These are phyloP conservation scores for Aspergillus ellipticus DNA, from an alignment of 495 filamentous ascomycete species.

Conservation along the genomic window DNA sequence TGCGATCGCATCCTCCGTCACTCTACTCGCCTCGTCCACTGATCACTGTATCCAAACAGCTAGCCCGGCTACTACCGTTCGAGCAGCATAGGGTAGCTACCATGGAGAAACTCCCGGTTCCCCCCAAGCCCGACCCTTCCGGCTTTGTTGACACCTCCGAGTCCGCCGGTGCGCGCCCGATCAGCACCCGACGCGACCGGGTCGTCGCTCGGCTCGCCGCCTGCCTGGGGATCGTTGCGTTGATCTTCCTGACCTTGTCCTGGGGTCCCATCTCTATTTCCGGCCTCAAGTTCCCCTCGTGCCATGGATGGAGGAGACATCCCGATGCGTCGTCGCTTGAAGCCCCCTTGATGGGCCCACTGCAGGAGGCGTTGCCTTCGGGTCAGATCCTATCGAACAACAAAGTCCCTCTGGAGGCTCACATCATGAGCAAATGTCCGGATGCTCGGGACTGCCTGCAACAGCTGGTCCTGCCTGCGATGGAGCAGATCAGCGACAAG, in stretches of 20 bases:
- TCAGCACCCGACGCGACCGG: constrained; percentile 17
- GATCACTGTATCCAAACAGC: not conserved
- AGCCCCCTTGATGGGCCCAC: not conserved
- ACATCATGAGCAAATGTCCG: constrained; percentile 95
- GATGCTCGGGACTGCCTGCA: constrained; percentile 78
- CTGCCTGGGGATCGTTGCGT: constrained; percentile 20
- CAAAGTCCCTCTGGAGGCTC: constrained; percentile 77
- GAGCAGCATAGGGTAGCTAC: not conserved
- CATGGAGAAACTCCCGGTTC: constrained; percentile 14
- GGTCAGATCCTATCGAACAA: constrained; percentile 2
- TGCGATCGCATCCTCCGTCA: not conserved
- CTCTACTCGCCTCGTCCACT: not conserved
- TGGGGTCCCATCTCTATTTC: constrained; percentile 10
- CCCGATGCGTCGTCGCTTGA: not conserved
- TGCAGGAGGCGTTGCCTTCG: not conserved
- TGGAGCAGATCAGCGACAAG: constrained; percentile 75
- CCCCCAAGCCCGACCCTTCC: not conserved
- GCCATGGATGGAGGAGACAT: constrained; percentile 3
- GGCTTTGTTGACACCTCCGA: constrained; percentile 1
- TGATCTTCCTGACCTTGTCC: constrained; percentile 19
- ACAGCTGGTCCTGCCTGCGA: constrained; percentile 76
- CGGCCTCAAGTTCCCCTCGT: constrained; percentile 7
- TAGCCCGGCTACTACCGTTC: not conserved
- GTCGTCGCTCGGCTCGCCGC: constrained; percentile 10
- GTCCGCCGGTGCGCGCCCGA: constrained; percentile 2